Base-by-base conservation (phyloP, 2,329 filamentous ascomycete genomes). In the Seiridium cupressi region DNA sequence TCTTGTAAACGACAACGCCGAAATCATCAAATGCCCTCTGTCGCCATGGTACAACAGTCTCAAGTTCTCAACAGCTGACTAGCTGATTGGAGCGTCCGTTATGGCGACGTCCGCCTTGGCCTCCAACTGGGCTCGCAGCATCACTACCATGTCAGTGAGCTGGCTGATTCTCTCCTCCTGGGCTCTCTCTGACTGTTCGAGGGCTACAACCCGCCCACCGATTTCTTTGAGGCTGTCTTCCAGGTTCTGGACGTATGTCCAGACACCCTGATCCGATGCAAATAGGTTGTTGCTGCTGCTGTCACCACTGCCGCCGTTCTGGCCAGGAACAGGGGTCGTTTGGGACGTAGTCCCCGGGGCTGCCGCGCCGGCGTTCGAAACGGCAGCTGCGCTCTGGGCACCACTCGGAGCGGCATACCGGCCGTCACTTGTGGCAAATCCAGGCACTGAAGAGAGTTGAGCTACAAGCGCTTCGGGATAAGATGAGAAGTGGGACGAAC, bases 161-260 rank as follows among this genome's bases (percentile, higher is more conserved):
- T 70, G 66, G 1, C 67, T 58, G 10, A 78, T 74, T 60, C 74
- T 74, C 2, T 72, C 70, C 51, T 78, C 75, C 58, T 73, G 74
- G 32, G 67, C 68, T 38, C 70, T 71, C 60, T 78, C 78, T 54
- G 68, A 64, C 31, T 73, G 70, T 63, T 81, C 79, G 69, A 83
- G 74, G 4, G 66, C 67, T 44, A 74, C 72, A 18, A 82, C 71
- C 55, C 76, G 76, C 40, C 83, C 80, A 44, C 73, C 75, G 31
- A 84, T 68, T 10, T 76, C 72, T 59, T 79, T 79, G n/a, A 84
- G 71, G 64, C 77, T 78, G 10, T 86, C 83, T 69, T 94, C 90
- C 55, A 94, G 78, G 18, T 81, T 82, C 60, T 91, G 87, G 40
- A 93, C 84, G 68, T 92, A 92, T 3, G 81, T 77, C 89, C 89